Percentiles rank a stretch among this genome's conserved stretches.
Evolutionary conservation across 139 green algal species (phyloP).

Genomic region (Pleodorina starrii): DNA sequence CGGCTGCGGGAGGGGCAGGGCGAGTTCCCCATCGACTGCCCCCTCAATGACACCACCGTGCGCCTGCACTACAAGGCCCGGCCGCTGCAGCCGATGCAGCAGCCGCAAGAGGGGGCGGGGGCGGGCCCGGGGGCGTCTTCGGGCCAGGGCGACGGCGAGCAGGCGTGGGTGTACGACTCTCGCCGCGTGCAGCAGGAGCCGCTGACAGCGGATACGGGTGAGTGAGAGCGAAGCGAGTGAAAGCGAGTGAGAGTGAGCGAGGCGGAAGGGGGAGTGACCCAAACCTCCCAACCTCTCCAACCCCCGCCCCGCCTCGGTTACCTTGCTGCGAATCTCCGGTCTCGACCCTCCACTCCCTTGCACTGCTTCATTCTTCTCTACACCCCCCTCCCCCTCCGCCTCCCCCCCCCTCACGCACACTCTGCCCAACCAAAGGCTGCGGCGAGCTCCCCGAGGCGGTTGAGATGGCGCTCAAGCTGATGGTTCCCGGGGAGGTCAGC

Average conservation of each 20-base stretch:
- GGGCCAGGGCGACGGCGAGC: not conserved
- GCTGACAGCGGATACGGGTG: conserved; percentile 68
- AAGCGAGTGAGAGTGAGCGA: too few relatives aligned
- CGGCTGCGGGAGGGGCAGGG: conserved; percentile 74
- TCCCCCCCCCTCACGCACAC: too few relatives aligned
- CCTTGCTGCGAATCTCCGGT: too few relatives aligned
- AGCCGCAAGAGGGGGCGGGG: not conserved
- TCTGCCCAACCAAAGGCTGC: too few relatives aligned
- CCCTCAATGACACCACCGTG: conserved; percentile 84
- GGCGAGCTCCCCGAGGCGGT: conserved; percentile 75
- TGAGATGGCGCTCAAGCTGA: conserved; percentile 82
- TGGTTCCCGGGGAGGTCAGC: conserved; percentile 80
- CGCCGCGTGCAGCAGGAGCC: conserved; percentile 3
- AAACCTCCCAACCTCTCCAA: too few relatives aligned
- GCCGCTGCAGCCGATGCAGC: not conserved
- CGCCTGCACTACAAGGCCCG: conserved; percentile 72
- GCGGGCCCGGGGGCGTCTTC: not conserved
- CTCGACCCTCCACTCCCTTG: too few relatives aligned
- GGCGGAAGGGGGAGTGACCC: too few relatives aligned
- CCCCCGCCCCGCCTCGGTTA: too few relatives aligned
- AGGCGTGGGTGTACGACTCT: conserved; percentile 53
- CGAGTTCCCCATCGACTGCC: conserved; percentile 89
- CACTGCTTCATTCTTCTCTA: too few relatives aligned
- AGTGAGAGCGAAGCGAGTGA: too few relatives aligned
- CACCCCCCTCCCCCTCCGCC: too few relatives aligned